A percentile compares a stretch with the other conserved stretches of the same genome.
Conservation (phyloP, 306 rosid species). For the Medicago lupulina region DNA sequence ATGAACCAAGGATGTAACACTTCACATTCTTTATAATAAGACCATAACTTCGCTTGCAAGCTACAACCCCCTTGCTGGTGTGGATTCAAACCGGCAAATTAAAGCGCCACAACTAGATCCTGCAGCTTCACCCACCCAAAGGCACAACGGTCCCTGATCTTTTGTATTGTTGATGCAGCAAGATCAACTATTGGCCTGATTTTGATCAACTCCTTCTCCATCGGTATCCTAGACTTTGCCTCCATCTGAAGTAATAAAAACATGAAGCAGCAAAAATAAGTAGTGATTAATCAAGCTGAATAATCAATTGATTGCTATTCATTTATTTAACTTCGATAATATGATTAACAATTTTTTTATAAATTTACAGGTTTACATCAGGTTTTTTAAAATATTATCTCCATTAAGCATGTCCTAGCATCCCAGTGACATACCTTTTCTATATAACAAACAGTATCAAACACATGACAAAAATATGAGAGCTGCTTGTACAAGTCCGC, state of each 20-base stretch:
- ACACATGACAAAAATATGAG: conserved; percentile 73
- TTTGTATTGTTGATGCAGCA: conserved; percentile 70
- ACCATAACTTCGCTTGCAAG: conserved; percentile 4
- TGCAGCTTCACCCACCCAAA: conserved; percentile 86
- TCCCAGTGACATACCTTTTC: conserved; percentile 69
- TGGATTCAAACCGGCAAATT: conserved; percentile 39
- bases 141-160: conserved; percentile 79
- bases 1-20: not conserved
- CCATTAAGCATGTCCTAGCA: not conserved
- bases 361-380: conserved; percentile 20
- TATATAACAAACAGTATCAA: conserved; percentile 64
- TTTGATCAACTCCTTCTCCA: conserved; percentile 74
- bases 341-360: not conserved
- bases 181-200: conserved; percentile 60
- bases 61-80: not conserved
- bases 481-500: conserved; percentile 87
- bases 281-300: conserved; percentile 30
- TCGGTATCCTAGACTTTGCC: conserved; percentile 51
- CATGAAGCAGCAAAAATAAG: not conserved
- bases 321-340: conserved; percentile 25
- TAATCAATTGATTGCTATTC: conserved; percentile 3
- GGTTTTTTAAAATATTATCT: conserved; percentile 1
- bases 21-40: not conserved
- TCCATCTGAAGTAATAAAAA: conserved; percentile 57
- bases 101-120: conserved; percentile 59